phyloP scores from a whole-genome alignment of 352 stramenopile species.

The Globisporangium canariense region DNA sequence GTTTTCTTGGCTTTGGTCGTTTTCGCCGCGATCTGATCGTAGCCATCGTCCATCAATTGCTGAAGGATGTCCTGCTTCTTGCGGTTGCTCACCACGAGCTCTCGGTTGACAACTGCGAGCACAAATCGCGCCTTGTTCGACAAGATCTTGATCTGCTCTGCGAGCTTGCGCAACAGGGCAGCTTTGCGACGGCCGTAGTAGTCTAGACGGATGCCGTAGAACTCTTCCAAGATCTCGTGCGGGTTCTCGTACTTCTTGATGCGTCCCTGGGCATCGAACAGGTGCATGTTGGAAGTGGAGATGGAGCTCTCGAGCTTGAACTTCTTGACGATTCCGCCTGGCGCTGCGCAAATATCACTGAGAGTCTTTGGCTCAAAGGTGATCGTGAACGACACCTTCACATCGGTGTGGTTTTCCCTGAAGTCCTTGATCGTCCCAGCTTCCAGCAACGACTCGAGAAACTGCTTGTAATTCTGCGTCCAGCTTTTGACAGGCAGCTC shows the following conservation, averaged over 20 bases:
- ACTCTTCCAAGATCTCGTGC: conserved; percentile 92
- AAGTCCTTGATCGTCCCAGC: conserved; percentile 88
- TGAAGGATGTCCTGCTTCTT: conserved; percentile 92
- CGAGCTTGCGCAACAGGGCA: conserved; percentile 81
- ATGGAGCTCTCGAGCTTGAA: conserved; percentile 95
- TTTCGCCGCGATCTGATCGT: conserved; percentile 68
- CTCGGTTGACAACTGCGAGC: conserved; percentile 87
- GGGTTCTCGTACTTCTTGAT: conserved; percentile 94
- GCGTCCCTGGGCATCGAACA: conserved; percentile 88
- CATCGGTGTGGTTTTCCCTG: conserved; percentile 92
- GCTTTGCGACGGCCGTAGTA: conserved; percentile 94
- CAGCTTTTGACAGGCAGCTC: conserved; percentile 96
- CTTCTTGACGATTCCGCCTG: conserved; percentile 88
- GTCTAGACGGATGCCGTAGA: conserved; percentile 90
- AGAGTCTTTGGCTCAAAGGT: conserved; percentile 68
- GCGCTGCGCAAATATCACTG: conserved; percentile 60
- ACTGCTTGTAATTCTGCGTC: conserved; percentile 97
- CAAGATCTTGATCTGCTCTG: conserved; percentile 88
- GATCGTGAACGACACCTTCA: conserved; percentile 91
- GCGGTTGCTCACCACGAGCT: conserved; percentile 93
- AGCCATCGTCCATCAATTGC: conserved; percentile 87
- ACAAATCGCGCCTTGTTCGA: conserved; percentile 97
- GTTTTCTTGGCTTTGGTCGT: conserved; percentile 52
- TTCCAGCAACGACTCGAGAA: conserved; percentile 90
- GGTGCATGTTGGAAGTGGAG: conserved; percentile 96